Evolutionary conservation across 2,329 filamentous ascomycete genomes (phyloP), one percentile per base, ranked within the genome.

Genomic region (Pseudogymnoascus pannorum): DNA sequence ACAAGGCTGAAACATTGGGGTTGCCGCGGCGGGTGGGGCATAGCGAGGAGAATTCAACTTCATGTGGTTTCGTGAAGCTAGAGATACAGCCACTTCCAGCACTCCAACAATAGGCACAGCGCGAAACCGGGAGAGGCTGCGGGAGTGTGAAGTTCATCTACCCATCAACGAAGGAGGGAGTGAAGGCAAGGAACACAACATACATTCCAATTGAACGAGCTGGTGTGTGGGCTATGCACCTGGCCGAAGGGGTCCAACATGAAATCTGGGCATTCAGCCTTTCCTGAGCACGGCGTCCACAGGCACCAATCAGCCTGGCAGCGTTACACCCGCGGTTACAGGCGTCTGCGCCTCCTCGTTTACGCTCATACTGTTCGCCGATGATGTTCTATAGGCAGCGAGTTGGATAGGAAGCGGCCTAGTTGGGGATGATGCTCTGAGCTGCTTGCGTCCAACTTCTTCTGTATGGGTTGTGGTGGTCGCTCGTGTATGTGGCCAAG

Each of bases 301-400:
- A 54, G n/a, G 24, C 5, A 54, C 44, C 44, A 54, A 54, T 54
- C 44, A 54, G 44, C 44, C 44, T 12, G 44, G 5, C 44, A 31
- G 44, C 44, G 24, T 54, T 54, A 31, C 44, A 54, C 44, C 44
- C n/a, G 44, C 44, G 44, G 44, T 54, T 54, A 54, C 44, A 54
- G 44, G 44, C 44, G 44, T 54, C 44, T 54, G 24, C 44, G 44
- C 44, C 44, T 54, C 44, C 24, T 31, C 44, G 44, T 54, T 54
- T 54, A 54, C 24, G 9, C 24, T 12, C 44, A 18, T 29, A 54
- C n/a, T 54, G 44, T 31, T 54, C 24, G 44, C 31, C 24, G n/a
- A 16, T 24, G 22, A 51, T 16, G 16, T 29, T 22, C n/a, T 54
- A 9, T 7, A 29, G 44, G 44, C 42, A 48, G 44, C 9, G 44